Evolutionary conservation across 1,284 basidiomycete genomes (phyloP).

Genomic region (Acaromyces ingoldii): DNA sequence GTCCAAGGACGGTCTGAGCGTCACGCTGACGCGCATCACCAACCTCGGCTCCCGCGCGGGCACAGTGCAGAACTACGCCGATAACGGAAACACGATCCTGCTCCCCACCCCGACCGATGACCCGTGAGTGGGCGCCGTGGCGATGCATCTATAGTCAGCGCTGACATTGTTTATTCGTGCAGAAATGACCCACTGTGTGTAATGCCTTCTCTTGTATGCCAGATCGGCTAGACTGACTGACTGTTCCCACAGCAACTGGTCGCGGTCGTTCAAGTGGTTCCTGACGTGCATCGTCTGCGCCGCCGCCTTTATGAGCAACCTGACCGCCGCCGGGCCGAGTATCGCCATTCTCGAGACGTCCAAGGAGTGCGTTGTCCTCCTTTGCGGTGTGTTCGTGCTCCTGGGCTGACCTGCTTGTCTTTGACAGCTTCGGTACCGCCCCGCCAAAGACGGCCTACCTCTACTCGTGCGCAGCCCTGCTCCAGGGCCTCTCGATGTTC

Average conservation of each 20-base stretch:
- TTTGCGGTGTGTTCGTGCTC: neutral
- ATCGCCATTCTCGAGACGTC: slow-evolving; percentile 13
- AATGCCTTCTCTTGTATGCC: neutral
- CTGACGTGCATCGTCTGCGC: slow-evolving; percentile 13
- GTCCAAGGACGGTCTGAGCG: no score
- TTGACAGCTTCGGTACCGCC: neutral
- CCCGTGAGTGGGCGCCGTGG: neutral
- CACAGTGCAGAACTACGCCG: slow-evolving; percentile 7
- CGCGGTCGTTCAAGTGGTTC: slow-evolving; percentile 17
- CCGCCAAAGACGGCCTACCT: slow-evolving; percentile 14
- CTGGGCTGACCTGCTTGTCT: neutral
- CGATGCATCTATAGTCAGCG: neutral
- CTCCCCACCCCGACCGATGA: slow-evolving; percentile 16
- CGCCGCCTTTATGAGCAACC: slow-evolving; percentile 9
- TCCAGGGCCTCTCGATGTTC: slow-evolving; percentile 13
- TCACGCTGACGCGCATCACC: slow-evolving; percentile 6
- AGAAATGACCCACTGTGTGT: slow-evolving; percentile 1
- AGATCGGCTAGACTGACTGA: neutral
- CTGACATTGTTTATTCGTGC: neutral
- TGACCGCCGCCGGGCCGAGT: slow-evolving; percentile 12
- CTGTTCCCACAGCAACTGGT: slow-evolving; percentile 15
- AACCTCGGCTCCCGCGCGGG: slow-evolving; percentile 11
- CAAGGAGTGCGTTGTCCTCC: neutral
- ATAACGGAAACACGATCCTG: slow-evolving; percentile 10
- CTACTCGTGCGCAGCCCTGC: slow-evolving; percentile 6